Conservation (phyloP, 495 filamentous ascomycete genomes). For the Hypomontagnella submonticulosa region DNA sequence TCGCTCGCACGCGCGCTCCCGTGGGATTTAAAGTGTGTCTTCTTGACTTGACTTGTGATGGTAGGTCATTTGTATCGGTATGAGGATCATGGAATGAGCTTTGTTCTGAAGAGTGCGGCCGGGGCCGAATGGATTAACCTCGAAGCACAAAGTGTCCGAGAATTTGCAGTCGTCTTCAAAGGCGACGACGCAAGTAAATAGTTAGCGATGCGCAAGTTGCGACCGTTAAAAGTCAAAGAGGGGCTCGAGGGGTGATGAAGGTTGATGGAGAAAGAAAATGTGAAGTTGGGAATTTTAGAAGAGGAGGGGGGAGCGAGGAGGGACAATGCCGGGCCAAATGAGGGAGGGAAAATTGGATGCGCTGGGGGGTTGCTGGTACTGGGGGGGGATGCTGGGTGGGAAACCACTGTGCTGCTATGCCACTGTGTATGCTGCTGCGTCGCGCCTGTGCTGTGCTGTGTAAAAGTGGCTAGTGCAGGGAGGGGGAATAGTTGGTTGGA, state of each 20-base stretch:
- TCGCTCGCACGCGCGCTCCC: conserved; percentile 64
- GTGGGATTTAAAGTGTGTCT: conserved; percentile 72
- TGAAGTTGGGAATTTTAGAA: conserved; percentile 50
- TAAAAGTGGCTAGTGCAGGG: conserved; percentile 47
- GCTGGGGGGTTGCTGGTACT: conserved; percentile 29
- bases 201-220: conserved; percentile 50
- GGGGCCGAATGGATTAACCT: conserved; percentile 45
- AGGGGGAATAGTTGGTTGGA: conserved; percentile 24
- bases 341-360: conserved; percentile 53
- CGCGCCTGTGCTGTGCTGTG: conserved; percentile 27
- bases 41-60: conserved; percentile 58
- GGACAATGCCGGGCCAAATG: conserved; percentile 52
- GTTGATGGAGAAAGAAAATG: conserved; percentile 50
- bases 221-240: conserved; percentile 51
- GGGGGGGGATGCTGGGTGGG: not conserved
- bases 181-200: conserved; percentile 39
- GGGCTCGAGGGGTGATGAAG: conserved; percentile 63
- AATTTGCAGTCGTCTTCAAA: conserved; percentile 61
- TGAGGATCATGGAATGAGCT: conserved; percentile 62
- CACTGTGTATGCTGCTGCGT: conserved; percentile 1
- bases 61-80: conserved; percentile 68
- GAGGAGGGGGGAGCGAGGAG: conserved; percentile 53
- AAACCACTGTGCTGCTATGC: too few relatives aligned
- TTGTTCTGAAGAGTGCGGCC: conserved; percentile 41
- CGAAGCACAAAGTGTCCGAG: conserved; percentile 60